Conservation (phyloP, 2,329 filamentous ascomycete species). For the Cephalotrichum gorgonifer region DNA sequence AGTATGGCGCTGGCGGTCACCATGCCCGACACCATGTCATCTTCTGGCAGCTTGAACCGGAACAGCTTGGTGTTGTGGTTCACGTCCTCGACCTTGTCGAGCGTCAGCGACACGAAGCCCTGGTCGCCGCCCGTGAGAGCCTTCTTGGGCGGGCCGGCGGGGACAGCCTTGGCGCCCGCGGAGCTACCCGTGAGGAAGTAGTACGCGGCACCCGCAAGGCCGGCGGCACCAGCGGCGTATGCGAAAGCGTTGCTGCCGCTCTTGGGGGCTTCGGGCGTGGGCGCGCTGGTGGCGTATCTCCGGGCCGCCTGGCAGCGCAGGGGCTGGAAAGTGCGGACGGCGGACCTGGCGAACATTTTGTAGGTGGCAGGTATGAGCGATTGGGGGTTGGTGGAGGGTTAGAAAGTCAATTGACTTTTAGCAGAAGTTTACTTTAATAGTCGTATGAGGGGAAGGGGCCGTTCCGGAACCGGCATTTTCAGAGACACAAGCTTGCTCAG, state of each 20-base stretch:
- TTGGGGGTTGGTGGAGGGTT: not conserved
- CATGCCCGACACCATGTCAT: slow-evolving; percentile 75
- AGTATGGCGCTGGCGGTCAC: slow-evolving; percentile 76
- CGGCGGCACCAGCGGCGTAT: slow-evolving; percentile 49
- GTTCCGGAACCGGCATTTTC: too few relatives aligned
- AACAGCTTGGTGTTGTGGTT: slow-evolving; percentile 95
- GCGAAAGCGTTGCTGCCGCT: slow-evolving; percentile 48
- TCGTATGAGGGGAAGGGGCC: too few relatives aligned
- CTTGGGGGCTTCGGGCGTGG: slow-evolving; percentile 34
- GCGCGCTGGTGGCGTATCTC: slow-evolving; percentile 61
- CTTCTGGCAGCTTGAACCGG: slow-evolving; percentile 76
- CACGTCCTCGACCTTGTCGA: slow-evolving; percentile 67
- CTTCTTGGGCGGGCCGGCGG: slow-evolving; percentile 33
- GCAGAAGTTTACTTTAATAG: too few relatives aligned
- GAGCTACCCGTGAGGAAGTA: slow-evolving; percentile 31
- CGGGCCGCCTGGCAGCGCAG: slow-evolving; percentile 42
- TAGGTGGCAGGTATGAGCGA: not conserved
- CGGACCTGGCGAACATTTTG: slow-evolving; percentile 56
- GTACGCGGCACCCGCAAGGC: slow-evolving; percentile 46
- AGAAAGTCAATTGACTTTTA: too few relatives aligned
- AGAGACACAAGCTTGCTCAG: too few relatives aligned
- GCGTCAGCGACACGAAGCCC: slow-evolving; percentile 73
- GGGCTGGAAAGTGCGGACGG: slow-evolving; percentile 54
- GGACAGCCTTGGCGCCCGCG: slow-evolving; percentile 44
- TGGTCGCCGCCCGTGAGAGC: slow-evolving; percentile 77